These are phyloP conservation scores for Sinapis alba DNA, from an alignment of 441 rosid genomes.

Conservation along the genomic window DNA sequence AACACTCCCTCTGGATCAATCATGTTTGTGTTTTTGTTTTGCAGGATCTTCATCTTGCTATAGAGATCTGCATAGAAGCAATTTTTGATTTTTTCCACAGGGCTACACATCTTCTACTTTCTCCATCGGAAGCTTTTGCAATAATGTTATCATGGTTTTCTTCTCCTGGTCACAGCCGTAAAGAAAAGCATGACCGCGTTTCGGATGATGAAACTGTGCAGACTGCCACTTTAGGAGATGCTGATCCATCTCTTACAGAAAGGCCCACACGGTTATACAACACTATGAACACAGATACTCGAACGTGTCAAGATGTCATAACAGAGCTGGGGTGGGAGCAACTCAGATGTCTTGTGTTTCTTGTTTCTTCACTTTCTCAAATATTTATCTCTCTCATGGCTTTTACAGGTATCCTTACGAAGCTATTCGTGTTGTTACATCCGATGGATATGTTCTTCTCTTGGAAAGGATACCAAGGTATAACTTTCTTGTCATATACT, in stretches of 20 bases:
- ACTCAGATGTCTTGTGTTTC: background rate
- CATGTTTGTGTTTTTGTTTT: slow-evolving; percentile 20
- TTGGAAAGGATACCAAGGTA: slow-evolving; percentile 98
- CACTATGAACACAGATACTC: slow-evolving; percentile 85
- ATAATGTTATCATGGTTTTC: slow-evolving; percentile 55
- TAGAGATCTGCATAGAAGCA: slow-evolving; percentile 86
- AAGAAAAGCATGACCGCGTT: slow-evolving; percentile 28
- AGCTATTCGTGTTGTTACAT: slow-evolving; percentile 85
- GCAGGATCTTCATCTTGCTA: slow-evolving; percentile 95
- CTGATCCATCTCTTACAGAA: slow-evolving; percentile 62
- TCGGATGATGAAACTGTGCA: slow-evolving; percentile 45
- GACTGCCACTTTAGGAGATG: slow-evolving; percentile 65
- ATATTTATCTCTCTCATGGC: background rate
- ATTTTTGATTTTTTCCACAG: slow-evolving; percentile 78
- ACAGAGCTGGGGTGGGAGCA: slow-evolving; percentile 86
- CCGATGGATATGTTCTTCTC: slow-evolving; percentile 94
- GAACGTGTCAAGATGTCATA: slow-evolving; percentile 94
- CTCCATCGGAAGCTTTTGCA: slow-evolving; percentile 65
- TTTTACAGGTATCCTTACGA: slow-evolving; percentile 82
- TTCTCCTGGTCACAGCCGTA: slow-evolving; percentile 33
- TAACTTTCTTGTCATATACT: background rate
- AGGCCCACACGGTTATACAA: slow-evolving; percentile 54
- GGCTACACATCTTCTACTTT: slow-evolving; percentile 73
- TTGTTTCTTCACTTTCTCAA: background rate
- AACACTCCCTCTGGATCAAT: background rate